Conservation (phyloP, 352 stramenopile genomes). For the Globisporangium abappressorium region DNA sequence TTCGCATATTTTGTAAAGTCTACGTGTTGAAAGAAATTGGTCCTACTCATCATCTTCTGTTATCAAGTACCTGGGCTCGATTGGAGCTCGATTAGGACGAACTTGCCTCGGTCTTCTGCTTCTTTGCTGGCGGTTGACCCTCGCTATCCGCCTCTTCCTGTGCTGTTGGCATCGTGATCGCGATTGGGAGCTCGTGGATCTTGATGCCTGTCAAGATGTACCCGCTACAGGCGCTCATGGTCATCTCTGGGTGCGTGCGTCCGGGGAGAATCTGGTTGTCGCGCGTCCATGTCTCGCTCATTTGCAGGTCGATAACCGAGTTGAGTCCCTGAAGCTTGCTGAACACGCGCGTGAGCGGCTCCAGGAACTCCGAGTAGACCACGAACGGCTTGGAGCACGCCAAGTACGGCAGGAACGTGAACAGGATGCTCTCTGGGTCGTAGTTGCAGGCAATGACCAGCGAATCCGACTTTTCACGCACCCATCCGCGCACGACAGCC, state of each 20-base stretch:
- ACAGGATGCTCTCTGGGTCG: conserved; percentile 83
- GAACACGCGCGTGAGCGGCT: conserved; percentile 91
- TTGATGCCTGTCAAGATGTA: conserved; percentile 95
- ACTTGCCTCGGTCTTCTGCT: conserved; percentile 15
- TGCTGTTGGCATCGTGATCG: not conserved
- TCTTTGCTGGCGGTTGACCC: conserved; percentile 10
- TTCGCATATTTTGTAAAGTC: not conserved
- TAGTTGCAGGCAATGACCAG: conserved; percentile 91
- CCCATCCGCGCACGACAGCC: conserved; percentile 64
- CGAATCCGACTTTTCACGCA: conserved; percentile 69
- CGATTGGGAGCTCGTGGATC: conserved; percentile 40
- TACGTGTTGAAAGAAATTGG: not conserved
- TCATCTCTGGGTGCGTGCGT: conserved; percentile 95
- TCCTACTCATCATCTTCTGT: not conserved
- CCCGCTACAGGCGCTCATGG: conserved; percentile 94
- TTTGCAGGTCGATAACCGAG: conserved; percentile 90
- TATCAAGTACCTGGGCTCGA: not conserved
- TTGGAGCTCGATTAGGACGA: conserved; percentile 8
- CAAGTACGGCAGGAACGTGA: conserved; percentile 90
- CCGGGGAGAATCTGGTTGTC: conserved; percentile 94
- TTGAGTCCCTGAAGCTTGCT: conserved; percentile 86
- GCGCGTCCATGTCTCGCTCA: conserved; percentile 95
- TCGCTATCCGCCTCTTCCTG: not conserved
- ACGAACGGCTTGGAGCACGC: conserved; percentile 92
- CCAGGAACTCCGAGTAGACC: conserved; percentile 94